Conservation (phyloP, 1,139 yeast genomes). For the Diutina ranongensis region DNA sequence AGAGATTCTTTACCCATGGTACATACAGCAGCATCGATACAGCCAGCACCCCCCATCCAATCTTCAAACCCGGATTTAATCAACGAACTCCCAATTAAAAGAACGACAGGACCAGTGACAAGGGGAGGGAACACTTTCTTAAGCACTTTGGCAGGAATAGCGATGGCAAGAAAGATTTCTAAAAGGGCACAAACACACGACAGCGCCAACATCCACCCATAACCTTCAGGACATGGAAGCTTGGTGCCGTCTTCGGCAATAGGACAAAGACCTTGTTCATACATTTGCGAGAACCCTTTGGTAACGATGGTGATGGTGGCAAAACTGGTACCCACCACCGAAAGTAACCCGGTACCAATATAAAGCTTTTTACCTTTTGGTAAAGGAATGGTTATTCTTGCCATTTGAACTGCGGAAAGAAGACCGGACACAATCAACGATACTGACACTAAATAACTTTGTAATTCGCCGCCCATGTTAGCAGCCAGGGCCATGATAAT, state of each 20-base stretch:
- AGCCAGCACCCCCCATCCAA: constrained; percentile 4
- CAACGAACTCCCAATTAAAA: constrained; percentile 1
- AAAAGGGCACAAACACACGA: constrained; percentile 4
- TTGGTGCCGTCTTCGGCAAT: constrained; percentile 4
- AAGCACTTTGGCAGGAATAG: constrained; percentile 1
- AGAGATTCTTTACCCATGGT: neutral
- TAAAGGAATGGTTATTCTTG: constrained; percentile 1
- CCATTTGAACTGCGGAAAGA: constrained; percentile 2
- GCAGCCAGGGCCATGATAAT: constrained; percentile 4
- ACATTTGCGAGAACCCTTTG: constrained; percentile 3
- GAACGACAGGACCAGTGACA: constrained; percentile 5
- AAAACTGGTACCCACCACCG: constrained; percentile 5
- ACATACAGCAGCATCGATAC: constrained; percentile 1
- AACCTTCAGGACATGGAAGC: constrained; percentile 1
- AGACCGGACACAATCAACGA: constrained; percentile 1
- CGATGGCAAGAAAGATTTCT: neutral
- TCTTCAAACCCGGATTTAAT: constrained; percentile 5
- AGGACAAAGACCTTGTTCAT: constrained; percentile 1
- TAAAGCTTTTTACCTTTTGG: neutral
- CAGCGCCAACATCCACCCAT: neutral
- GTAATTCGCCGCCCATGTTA: neutral
- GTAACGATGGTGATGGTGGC: constrained; percentile 5
- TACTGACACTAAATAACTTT: constrained; percentile 1
- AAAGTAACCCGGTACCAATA: constrained; percentile 4
- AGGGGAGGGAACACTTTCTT: constrained; percentile 1